Conservation (phyloP, 192 early-diverging fungal species). For the Obelidium mucronatum region DNA sequence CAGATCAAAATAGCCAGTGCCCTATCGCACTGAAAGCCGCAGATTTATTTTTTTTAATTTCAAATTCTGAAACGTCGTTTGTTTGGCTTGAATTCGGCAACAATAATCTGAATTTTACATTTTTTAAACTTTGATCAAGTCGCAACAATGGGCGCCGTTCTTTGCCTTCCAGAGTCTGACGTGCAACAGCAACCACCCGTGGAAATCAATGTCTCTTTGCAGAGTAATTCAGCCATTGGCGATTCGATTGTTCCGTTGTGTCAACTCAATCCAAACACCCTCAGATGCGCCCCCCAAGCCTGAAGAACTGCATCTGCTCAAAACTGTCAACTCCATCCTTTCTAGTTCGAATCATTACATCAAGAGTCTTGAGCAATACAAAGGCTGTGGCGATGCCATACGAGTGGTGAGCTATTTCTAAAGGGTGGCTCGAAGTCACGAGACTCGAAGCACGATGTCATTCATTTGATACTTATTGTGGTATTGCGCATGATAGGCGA, state of each 20-base stretch:
- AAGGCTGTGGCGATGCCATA: slow-evolving; percentile 76
- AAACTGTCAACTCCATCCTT: slow-evolving; percentile 62
- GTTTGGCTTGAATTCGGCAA: too few relatives aligned
- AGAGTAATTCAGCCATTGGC: slow-evolving; percentile 41
- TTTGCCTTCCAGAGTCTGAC: slow-evolving; percentile 6
- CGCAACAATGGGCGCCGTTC: slow-evolving; percentile 11
- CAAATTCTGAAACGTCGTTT: background rate
- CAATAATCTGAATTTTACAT: background rate
- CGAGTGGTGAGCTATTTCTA: slow-evolving; percentile 55
- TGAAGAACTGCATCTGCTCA: slow-evolving; percentile 69
- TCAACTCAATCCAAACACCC: slow-evolving; percentile 15
- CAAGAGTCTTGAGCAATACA: slow-evolving; percentile 65
- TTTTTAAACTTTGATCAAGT: background rate
- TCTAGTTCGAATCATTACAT: slow-evolving; percentile 61
- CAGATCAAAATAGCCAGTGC: too few relatives aligned
- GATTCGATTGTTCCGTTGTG: too few relatives aligned
- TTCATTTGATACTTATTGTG: background rate
- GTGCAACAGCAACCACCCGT: slow-evolving; percentile 36
- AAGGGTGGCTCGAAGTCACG: background rate
- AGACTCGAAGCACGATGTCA: background rate
- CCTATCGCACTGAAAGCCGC: too few relatives aligned
- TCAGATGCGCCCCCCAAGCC: slow-evolving; percentile 60
- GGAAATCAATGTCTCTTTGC: slow-evolving; percentile 50
- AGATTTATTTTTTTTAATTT: too few relatives aligned
- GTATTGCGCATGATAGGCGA: too few relatives aligned